Base-by-base conservation (phyloP, 805 yeast species). In the Myxozyma lipomycoides region DNA sequence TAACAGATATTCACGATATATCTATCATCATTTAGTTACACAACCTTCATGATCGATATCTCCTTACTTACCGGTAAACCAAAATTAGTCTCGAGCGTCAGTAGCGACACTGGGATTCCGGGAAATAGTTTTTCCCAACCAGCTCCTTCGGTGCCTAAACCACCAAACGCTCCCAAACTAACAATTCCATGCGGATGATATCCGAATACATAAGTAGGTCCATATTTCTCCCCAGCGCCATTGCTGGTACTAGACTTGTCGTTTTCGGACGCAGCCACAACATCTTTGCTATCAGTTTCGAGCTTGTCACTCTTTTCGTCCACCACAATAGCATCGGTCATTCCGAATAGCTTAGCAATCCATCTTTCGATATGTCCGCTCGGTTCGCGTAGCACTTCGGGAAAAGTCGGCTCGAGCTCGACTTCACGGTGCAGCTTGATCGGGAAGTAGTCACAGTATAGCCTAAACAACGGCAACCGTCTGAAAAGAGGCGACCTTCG, bases 101-200 rank as follows among this genome's bases (percentile, higher is more conserved):
- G 72, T 2, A 90, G 75, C 46, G 89, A 83, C 0, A 81, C 73
- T 3, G 81, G 79, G n/a, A 93, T 79, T 0, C 96, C 96, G 0
- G 98, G 96, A 58, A 91, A 87, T 10, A 78, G 57, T 19, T 75
- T 67, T 19, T 78, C 71, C 75, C 85, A 83, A 22, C 78, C 75
- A 3, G 88, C 82, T 21, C 95, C 91, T 53, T 90, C 89, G 3
- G 95, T 86, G 0, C 84, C 88, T 55, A 90, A 72, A 0, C 83
- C 82, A 1, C 95, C 95, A 65, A 90, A 82, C 0, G 84, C 90
- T 2, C 97, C 96, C 77, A 90, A 76, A 1, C 95, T 86, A 10
- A 90, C 89, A 15, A 91, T 90, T 0, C 98, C 98, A 67, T 93
- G 98, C 0, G 98, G 98, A 67, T 90, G 97, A 63, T 87, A 83